These are phyloP conservation scores for Aspergillus fumigatus DNA, from an alignment of 2,329 filamentous ascomycete species.

Conservation along the genomic window DNA sequence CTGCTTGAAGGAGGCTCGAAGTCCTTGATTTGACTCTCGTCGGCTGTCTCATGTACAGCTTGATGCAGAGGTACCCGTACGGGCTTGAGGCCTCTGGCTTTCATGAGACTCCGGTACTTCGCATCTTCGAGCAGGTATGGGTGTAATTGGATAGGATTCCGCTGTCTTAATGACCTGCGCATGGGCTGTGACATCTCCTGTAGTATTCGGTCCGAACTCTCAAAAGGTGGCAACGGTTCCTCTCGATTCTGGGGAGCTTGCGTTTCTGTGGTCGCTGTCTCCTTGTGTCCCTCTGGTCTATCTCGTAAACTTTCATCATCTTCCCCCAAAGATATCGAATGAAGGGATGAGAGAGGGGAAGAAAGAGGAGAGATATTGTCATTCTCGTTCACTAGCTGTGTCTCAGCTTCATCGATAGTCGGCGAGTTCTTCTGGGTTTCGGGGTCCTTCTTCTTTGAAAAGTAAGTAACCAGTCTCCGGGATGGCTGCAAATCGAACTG, in stretches of 20 bases:
- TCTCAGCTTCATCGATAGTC: background rate
- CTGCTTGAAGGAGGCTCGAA: slow-evolving; percentile 31
- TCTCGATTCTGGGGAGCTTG: slow-evolving; percentile 7
- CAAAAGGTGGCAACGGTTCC: slow-evolving; percentile 15
- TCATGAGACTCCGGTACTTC: slow-evolving; percentile 39
- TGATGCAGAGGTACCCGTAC: slow-evolving; percentile 29
- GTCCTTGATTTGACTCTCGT: slow-evolving; percentile 30
- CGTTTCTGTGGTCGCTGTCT: background rate
- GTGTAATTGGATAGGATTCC: slow-evolving; percentile 47
- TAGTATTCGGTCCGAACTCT: slow-evolving; percentile 26
- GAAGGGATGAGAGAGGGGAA: slow-evolving; percentile 30
- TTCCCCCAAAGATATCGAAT: slow-evolving; percentile 13
- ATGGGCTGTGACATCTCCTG: slow-evolving; percentile 21
- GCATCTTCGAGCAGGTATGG: slow-evolving; percentile 46
- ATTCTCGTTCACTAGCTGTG: slow-evolving; percentile 10
- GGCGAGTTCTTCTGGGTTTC: background rate
- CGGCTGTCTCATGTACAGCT: slow-evolving; percentile 13
- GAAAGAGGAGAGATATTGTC: slow-evolving; percentile 33
- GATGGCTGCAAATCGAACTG: slow-evolving; percentile 24
- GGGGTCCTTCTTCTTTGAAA: slow-evolving; percentile 2
- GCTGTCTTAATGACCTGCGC: slow-evolving; percentile 38
- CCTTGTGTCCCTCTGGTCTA: background rate
- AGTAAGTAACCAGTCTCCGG: slow-evolving; percentile 8
- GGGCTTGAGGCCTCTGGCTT: slow-evolving; percentile 40
- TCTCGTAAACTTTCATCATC: background rate